These are phyloP conservation scores for Chionographis japonica DNA, from an alignment of 106 monocot species.

Conservation along the genomic window DNA sequence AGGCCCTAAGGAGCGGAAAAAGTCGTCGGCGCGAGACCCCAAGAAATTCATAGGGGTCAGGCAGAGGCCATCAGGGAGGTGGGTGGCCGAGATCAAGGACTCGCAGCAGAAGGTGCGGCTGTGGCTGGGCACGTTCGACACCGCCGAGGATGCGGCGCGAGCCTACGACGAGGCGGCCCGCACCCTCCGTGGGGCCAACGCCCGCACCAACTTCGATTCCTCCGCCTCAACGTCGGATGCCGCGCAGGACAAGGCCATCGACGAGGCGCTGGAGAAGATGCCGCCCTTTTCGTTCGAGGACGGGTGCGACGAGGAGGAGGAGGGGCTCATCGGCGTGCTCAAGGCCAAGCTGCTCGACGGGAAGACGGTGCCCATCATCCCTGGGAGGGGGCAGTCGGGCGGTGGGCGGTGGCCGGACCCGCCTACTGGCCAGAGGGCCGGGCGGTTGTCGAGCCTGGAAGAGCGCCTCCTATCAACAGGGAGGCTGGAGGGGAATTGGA, in stretches of 20 bases:
- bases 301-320: constrained; percentile 4
- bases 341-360: constrained; percentile 19
- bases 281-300: constrained; percentile 21
- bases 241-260: neutral
- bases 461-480: no score
- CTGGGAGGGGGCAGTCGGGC: neutral
- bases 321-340: constrained; percentile 16
- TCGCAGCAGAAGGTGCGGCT: constrained; percentile 26
- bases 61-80: constrained; percentile 24
- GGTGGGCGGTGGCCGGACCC: no score
- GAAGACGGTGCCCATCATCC: neutral
- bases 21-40: neutral
- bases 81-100: constrained; percentile 33
- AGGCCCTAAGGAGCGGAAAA: neutral
- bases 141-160: constrained; percentile 13
- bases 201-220: constrained; percentile 19
- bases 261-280: constrained; percentile 14
- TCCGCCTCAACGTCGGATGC: neutral
- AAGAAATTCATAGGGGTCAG: constrained; percentile 18
- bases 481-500: no score
- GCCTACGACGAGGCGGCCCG: constrained; percentile 20
- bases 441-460: no score
- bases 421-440: no score
- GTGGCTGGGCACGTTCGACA: constrained; percentile 27
- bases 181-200: constrained; percentile 14